A percentile compares a stretch with the other conserved stretches of the same genome.
phyloP scores from a whole-genome alignment of 2,329 filamentous ascomycete species.

The Westerdykella ornata region DNA sequence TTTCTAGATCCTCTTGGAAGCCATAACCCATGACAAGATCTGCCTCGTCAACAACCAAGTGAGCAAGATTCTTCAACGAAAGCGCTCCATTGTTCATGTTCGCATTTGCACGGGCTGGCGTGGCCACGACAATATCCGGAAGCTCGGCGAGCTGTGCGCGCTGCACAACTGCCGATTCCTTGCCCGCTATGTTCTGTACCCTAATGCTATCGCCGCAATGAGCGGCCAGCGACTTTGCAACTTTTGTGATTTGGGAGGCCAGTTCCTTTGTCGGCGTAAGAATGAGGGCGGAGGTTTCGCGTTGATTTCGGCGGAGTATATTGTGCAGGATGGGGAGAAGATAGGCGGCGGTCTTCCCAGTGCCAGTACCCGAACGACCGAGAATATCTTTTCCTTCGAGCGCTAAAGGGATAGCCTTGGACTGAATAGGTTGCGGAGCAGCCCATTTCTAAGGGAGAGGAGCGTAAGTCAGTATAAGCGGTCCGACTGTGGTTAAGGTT shows the following conservation, averaged over 20 bases:
- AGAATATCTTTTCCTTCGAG: conserved; percentile 84
- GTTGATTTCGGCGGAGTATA: conserved; percentile 73
- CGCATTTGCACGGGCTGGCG: conserved; percentile 73
- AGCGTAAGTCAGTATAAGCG: neutral
- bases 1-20: conserved; percentile 83
- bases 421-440: conserved; percentile 82
- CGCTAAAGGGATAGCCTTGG: conserved; percentile 78
- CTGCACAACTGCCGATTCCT: conserved; percentile 83
- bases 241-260: conserved; percentile 80
- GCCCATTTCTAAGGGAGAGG: conserved; percentile 62
- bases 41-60: conserved; percentile 87
- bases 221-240: conserved; percentile 65
- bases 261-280: conserved; percentile 93
- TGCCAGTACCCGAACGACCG: conserved; percentile 88
- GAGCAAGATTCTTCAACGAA: conserved; percentile 61
- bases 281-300: conserved; percentile 67
- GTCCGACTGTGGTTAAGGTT: neutral
- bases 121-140: conserved; percentile 86
- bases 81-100: conserved; percentile 70
- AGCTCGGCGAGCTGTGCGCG: conserved; percentile 75
- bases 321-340: conserved; percentile 80
- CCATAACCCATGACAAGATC: conserved; percentile 91
- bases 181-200: conserved; percentile 80
- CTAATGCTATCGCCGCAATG: conserved; percentile 82
- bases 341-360: conserved; percentile 96